Evolutionary conservation across 2,329 filamentous ascomycete genomes (phyloP), one percentile per base, ranked within the genome.

Genomic region (Dryadomyces quercivorus): DNA sequence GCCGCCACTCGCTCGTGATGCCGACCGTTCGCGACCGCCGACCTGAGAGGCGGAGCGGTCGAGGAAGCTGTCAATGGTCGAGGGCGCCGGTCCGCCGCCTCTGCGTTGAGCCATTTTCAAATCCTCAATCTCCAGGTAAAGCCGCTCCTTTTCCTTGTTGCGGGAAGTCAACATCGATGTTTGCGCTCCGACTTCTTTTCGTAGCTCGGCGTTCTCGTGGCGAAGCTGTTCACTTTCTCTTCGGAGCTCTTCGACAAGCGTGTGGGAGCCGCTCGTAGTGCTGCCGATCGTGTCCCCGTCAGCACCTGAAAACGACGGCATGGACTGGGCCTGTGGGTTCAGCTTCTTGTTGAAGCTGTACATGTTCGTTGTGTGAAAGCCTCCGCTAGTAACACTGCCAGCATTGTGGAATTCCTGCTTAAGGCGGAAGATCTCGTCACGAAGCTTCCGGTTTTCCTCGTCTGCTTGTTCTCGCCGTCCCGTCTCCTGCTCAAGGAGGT

Each of bases 101-200:
- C 88, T 83, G 54, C 90, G 84, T 60, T 90, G 85, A 1, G 86
- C 82, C 62, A 97, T 82, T 70, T 97, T 98, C 58, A 98, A 75
- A 58, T 96, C 91, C 69, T 98, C 93, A 59, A 97, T 97, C 66
- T 98, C 92, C 65, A 95, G 89, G 67, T 97, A 95, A 9, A 98
- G 75, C 5, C 90, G 82, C 66, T 97, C 91, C 65, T 95, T 94
- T 66, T 98, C 93, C 26, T 90, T 86, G 64, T 96, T 96, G 22
- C 93, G 81, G 40, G 93, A 97, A 1, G 92, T 96, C 38, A 98
- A 78, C 89, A 98, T 97, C 0, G 91, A 96, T 1, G 91, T 95
- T 67, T 98, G 93, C 2, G 93, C 93, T 58, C 91, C 89, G 34
- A 97, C 87, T 67, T 97, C 91, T 53, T 91, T 86, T 53, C 92